These are phyloP conservation scores for Punica granatum DNA, from an alignment of 345 rosid genomes.

Conservation along the genomic window DNA sequence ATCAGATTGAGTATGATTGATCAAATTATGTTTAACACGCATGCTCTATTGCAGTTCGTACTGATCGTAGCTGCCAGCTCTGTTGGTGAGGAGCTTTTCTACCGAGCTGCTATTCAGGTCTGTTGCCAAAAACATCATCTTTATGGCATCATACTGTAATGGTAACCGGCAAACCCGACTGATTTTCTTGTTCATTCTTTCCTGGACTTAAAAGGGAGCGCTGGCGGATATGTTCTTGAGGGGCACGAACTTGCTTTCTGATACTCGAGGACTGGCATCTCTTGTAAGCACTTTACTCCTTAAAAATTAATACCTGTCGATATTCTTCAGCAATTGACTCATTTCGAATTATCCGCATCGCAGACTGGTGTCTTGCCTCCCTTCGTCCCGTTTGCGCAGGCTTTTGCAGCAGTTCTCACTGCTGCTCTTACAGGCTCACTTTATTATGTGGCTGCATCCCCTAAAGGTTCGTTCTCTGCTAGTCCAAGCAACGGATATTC, in stretches of 20 bases:
- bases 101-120: slow-evolving; percentile 96
- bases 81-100: slow-evolving; percentile 97
- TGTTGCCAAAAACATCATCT: neutral
- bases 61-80: slow-evolving; percentile 86
- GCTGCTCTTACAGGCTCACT: slow-evolving; percentile 91
- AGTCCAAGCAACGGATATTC: neutral
- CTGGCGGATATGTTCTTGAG: slow-evolving; percentile 77
- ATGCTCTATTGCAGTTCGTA: slow-evolving; percentile 45
- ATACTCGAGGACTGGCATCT: slow-evolving; percentile 75
- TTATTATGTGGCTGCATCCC: slow-evolving; percentile 83
- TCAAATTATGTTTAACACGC: no score
- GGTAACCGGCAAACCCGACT: no score
- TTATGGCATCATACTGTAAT: neutral
- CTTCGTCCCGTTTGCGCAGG: slow-evolving; percentile 96
- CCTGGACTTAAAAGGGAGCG: slow-evolving; percentile 49
- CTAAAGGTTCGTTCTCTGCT: slow-evolving; percentile 47
- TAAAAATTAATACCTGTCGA: neutral
- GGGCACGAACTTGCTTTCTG: slow-evolving; percentile 58
- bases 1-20: neutral
- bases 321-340: neutral
- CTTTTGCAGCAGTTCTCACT: slow-evolving; percentile 85
- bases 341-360: neutral
- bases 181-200: no score
- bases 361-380: slow-evolving; percentile 90
- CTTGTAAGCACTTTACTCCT: slow-evolving; percentile 39